These are phyloP conservation scores for Arthrobotrys entomopaga DNA, from an alignment of 2,329 filamentous ascomycete species.

Conservation along the genomic window DNA sequence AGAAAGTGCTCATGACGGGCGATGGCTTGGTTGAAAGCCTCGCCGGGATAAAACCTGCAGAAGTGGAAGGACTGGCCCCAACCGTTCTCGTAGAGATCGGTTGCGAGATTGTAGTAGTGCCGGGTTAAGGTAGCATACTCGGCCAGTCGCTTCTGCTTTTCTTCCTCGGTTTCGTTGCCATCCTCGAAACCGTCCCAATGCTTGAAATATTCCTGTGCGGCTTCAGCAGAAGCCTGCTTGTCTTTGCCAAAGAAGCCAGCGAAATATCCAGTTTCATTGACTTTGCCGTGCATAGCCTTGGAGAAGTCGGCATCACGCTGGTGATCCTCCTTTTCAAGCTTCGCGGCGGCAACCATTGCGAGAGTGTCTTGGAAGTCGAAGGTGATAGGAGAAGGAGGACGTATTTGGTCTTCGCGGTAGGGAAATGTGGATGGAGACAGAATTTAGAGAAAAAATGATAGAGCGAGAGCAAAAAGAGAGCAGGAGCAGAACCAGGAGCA, in stretches of 20 bases:
- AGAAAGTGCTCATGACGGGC: conserved; percentile 98
- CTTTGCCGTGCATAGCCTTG: conserved; percentile 81
- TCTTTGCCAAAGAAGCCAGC: conserved; percentile 87
- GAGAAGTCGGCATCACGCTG: conserved; percentile 88
- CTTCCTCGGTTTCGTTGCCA: conserved; percentile 82
- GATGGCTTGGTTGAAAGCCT: conserved; percentile 89
- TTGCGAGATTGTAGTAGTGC: conserved; percentile 98
- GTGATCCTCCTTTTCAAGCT: conserved; percentile 84
- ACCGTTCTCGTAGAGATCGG: conserved; percentile 94
- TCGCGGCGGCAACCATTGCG: conserved; percentile 53
- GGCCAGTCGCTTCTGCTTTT: conserved; percentile 76
- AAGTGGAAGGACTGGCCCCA: conserved; percentile 98
- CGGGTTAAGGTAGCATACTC: conserved; percentile 94
- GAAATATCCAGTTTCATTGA: conserved; percentile 70
- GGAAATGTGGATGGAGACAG: background rate
- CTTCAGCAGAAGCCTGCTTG: conserved; percentile 78
- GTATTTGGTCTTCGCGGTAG: background rate
- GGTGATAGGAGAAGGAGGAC: background rate
- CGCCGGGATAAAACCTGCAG: conserved; percentile 87
- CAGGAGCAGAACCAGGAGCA: conserved; percentile 2
- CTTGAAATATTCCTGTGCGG: conserved; percentile 93
- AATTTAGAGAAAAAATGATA: background rate
- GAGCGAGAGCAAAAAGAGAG: conserved; percentile 2
- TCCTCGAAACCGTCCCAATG: conserved; percentile 89
- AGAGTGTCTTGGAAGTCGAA: background rate